These are phyloP conservation scores for Ogataea hybrid DNA, from an alignment of 1,139 yeast genomes.

Conservation along the genomic window DNA sequence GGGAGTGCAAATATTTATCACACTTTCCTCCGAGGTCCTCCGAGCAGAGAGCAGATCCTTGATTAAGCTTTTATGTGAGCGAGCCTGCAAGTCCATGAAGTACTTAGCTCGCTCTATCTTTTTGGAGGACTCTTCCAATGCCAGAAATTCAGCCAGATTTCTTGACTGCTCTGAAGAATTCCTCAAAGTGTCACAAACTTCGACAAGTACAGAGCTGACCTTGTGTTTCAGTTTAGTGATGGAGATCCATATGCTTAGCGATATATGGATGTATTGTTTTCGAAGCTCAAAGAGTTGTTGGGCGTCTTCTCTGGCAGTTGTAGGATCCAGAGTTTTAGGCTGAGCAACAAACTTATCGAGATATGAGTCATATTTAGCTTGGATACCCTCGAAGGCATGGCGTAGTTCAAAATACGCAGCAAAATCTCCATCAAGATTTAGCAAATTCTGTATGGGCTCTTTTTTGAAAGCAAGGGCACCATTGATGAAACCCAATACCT, in stretches of 20 bases:
- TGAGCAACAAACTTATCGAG: constrained; percentile 55
- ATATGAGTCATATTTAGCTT: constrained; percentile 65
- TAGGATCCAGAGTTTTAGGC: constrained; percentile 61
- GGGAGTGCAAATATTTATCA: no score
- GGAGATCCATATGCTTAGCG: constrained; percentile 62
- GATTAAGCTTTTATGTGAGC: no score
- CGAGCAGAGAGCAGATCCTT: no score
- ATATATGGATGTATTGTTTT: constrained; percentile 62
- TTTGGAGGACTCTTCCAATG: no score
- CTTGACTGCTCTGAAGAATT: constrained; percentile 26
- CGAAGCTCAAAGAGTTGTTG: constrained; percentile 68
- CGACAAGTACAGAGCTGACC: constrained; percentile 58
- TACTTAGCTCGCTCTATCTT: no score
- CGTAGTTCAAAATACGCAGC: constrained; percentile 53
- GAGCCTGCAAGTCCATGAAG: no score
- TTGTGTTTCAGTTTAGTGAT: constrained; percentile 50
- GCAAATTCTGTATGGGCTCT: constrained; percentile 42
- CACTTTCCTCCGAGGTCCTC: no score
- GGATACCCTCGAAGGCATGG: constrained; percentile 58
- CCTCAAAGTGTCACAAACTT: constrained; percentile 40
- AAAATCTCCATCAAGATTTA: constrained; percentile 45
- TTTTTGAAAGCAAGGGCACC: constrained; percentile 43
- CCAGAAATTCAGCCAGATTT: no score
- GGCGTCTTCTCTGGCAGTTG: constrained; percentile 73
- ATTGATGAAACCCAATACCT: constrained; percentile 51